Evolutionary conservation across 2,329 filamentous ascomycete species (phyloP), one percentile per base, ranked within the genome.

Genomic region (Spiromastix sp.): DNA sequence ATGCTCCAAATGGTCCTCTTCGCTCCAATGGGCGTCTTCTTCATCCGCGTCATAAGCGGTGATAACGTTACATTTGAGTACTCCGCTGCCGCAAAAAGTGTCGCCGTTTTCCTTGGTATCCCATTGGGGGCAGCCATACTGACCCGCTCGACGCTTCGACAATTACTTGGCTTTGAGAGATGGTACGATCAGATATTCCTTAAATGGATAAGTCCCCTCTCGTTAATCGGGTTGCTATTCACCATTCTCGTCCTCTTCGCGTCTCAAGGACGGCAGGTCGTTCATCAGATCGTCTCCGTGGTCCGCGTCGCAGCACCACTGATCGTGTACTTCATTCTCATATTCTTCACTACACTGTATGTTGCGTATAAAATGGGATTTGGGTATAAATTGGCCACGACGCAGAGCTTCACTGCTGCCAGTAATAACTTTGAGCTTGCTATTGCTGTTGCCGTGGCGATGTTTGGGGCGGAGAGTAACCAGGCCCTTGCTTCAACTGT

Each of bases 401-500:
- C 85, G 2, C 85, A 93, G 59, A 86, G 82, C 51, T 91, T 93
- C 49, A 93, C 84, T 0, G 87, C 85, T 0, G 82, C 84, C 1
- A 93, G 85, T 55, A 94, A 94, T 52, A 93, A 94, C 54, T 94
- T 94, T 50, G 86, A 94, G 63, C 64, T 94, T 16, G 85, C 86
- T 0, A 93, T 94, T 59, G 85, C 85, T 0, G 85, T 94, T 0
- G 83, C 83, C 0, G 78, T 93, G 3, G 81, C 85, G 0, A 80
- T 80, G 0, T 93, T 81, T 59, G 86, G 85, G 0, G 70, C 79
- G 0, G 64, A 81, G 25, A 89, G 82, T 48, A 77, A 86, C 32
- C 78, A 93, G 58, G 85, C 85, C 0, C 63, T 93, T 29, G 85
- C 86, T 1, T 70, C 81, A 5, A 93, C 85, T 0, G 85, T 93